A percentile compares a stretch with the other conserved stretches of the same genome.
Conservation (phyloP, 2,329 filamentous ascomycete species). For the Penicillium sp. region DNA sequence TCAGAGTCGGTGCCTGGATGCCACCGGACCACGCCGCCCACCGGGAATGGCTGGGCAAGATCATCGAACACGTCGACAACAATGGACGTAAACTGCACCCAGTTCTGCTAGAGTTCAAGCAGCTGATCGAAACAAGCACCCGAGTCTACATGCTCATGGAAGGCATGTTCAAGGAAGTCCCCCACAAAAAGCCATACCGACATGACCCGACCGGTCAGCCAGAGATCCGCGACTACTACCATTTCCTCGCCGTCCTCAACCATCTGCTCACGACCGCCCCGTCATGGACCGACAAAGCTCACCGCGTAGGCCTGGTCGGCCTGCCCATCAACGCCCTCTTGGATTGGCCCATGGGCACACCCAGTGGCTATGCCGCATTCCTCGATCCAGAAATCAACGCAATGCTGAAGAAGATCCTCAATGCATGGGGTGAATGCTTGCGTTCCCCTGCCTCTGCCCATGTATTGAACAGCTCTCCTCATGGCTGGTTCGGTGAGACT, state of each 20-base stretch:
- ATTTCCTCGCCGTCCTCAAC: conserved; percentile 64
- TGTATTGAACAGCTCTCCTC: conserved; percentile 41
- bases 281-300: conserved; percentile 30
- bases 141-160: conserved; percentile 63
- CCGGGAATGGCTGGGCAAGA: conserved; percentile 57
- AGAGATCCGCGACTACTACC: conserved; percentile 61
- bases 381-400: conserved; percentile 51
- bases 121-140: conserved; percentile 60
- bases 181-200: conserved; percentile 55
- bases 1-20: conserved; percentile 57
- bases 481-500: conserved; percentile 55
- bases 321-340: conserved; percentile 56
- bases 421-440: conserved; percentile 52
- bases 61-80: conserved; percentile 54
- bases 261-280: conserved; percentile 41
- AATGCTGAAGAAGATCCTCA: conserved; percentile 50
- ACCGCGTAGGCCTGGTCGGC: conserved; percentile 47
- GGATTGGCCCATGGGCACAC: conserved; percentile 57
- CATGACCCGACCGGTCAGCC: conserved; percentile 58
- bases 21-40: conserved; percentile 60
- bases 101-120: conserved; percentile 60
- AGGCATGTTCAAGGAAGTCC: conserved; percentile 66
- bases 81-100: conserved; percentile 52
- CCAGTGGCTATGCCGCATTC: conserved; percentile 53
- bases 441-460: conserved; percentile 52